A percentile compares a stretch with the other conserved stretches of the same genome.
These are phyloP conservation scores for Eimeria tenella DNA, from an alignment of 169 alveolate genomes.

Conservation along the genomic window DNA sequence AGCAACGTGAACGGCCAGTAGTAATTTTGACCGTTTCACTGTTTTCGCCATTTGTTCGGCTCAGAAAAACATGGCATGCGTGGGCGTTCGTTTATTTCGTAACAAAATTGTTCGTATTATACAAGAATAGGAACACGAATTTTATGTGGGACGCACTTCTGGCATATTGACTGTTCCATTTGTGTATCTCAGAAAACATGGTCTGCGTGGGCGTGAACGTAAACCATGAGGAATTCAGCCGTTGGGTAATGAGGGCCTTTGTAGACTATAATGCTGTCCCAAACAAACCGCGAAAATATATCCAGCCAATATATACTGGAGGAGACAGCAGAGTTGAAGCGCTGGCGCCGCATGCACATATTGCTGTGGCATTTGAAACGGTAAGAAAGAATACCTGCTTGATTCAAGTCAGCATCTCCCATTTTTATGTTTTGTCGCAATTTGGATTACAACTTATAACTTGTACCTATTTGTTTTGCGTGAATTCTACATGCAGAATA, in stretches of 20 bases:
- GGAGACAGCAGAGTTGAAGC: constrained; percentile 90
- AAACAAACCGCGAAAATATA: constrained; percentile 79
- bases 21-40: too few relatives aligned
- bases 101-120: too few relatives aligned
- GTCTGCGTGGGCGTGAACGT: constrained; percentile 90
- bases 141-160: too few relatives aligned
- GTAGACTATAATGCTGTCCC: constrained; percentile 93
- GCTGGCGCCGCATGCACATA: constrained; percentile 86
- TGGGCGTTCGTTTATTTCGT: too few relatives aligned
- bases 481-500: not conserved
- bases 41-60: too few relatives aligned
- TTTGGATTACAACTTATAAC: not conserved
- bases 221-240: constrained; percentile 88
- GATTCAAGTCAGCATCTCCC: not conserved
- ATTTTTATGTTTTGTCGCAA: too few relatives aligned
- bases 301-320: constrained; percentile 88
- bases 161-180: not conserved
- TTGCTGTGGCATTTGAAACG: constrained; percentile 90
- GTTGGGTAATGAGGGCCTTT: constrained; percentile 91
- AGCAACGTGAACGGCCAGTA: too few relatives aligned
- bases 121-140: too few relatives aligned
- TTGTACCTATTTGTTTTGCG: not conserved
- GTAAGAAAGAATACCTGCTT: constrained; percentile 42
- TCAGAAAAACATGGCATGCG: too few relatives aligned
- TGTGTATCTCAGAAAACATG: constrained; percentile 80